Percentiles rank a stretch among this genome's conserved stretches.
Evolutionary conservation across 2,329 filamentous ascomycete species (phyloP).

Genomic region (Trichoderma oligosporum): DNA sequence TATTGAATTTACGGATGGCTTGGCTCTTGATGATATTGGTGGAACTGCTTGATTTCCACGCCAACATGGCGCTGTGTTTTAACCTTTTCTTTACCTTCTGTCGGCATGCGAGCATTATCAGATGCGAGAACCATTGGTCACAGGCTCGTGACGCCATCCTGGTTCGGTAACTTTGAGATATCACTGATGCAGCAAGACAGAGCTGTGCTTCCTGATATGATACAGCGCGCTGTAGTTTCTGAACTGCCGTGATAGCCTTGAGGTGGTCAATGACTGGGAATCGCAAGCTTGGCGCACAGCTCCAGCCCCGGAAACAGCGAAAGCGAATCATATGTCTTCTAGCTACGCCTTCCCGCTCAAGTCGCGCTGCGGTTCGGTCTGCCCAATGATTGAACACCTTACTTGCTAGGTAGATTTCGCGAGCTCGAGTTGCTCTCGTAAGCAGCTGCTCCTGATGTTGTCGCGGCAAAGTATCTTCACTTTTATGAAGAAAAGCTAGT

Average conservation of each 20-base stretch:
- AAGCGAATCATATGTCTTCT: conserved; percentile 66
- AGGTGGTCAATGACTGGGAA: conserved; percentile 32
- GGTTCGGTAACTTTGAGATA: conserved; percentile 24
- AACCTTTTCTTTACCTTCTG: conserved; percentile 22
- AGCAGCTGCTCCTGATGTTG: conserved; percentile 25
- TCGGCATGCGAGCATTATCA: conserved; percentile 24
- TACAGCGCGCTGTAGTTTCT: conserved; percentile 35
- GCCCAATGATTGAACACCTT: conserved; percentile 55
- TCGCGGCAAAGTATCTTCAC: neutral
- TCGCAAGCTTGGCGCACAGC: conserved; percentile 31
- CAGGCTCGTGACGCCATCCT: conserved; percentile 25
- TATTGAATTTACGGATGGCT: conserved; percentile 23
- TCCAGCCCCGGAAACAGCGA: conserved; percentile 39
- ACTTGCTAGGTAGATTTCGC: conserved; percentile 57
- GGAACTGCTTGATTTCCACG: conserved; percentile 26
- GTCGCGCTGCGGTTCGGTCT: conserved; percentile 59
- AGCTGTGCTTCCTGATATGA: conserved; percentile 29
- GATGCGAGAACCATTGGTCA: conserved; percentile 30
- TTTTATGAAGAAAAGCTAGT: neutral
- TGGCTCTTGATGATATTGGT: conserved; percentile 17
- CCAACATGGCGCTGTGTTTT: conserved; percentile 23
- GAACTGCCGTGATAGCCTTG: conserved; percentile 29
- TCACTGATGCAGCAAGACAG: conserved; percentile 25
- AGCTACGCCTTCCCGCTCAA: conserved; percentile 63
- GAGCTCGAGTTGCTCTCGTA: conserved; percentile 57